These are phyloP conservation scores for Nannizziopsis barbatae DNA, from an alignment of 2,329 filamentous ascomycete genomes.

Conservation along the genomic window DNA sequence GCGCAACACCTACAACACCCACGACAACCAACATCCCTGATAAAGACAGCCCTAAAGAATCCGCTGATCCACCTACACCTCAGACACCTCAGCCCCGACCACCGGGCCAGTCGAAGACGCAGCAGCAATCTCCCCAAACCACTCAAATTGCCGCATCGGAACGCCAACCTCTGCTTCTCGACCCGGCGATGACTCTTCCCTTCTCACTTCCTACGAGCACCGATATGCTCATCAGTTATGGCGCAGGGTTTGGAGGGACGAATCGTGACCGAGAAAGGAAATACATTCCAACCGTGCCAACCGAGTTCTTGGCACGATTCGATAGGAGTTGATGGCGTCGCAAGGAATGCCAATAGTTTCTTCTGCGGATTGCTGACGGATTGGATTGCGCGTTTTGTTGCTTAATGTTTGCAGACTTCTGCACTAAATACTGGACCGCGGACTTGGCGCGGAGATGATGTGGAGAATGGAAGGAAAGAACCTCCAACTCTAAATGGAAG, in stretches of 20 bases:
- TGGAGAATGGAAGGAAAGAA: no score
- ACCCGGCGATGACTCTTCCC: conserved; percentile 83
- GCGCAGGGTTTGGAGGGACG: conserved; percentile 83
- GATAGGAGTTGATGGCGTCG: conserved; percentile 40
- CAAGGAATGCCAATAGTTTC: no score
- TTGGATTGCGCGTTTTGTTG: no score
- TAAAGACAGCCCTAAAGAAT: conserved; percentile 2
- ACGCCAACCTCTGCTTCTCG: conserved; percentile 52
- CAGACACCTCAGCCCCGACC: conserved; percentile 9
- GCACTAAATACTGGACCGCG: no score
- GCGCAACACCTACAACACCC: conserved; percentile 3
- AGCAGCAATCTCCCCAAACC: conserved; percentile 9
- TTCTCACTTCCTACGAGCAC: conserved; percentile 93
- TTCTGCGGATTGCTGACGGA: no score
- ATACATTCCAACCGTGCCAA: conserved; percentile 89
- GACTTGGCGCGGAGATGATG: no score
- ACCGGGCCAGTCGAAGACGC: background rate
- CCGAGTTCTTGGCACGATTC: conserved; percentile 82
- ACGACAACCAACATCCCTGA: background rate
- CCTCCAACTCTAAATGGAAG: no score
- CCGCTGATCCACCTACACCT: conserved; percentile 9
- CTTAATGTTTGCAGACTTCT: no score
- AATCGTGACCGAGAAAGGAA: conserved; percentile 87
- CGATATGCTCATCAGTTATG: conserved; percentile 93
- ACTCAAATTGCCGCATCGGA: conserved; percentile 13